Evolutionary conservation across 73 alveolate species (phyloP).

Genomic region (Stentor roeselii): DNA sequence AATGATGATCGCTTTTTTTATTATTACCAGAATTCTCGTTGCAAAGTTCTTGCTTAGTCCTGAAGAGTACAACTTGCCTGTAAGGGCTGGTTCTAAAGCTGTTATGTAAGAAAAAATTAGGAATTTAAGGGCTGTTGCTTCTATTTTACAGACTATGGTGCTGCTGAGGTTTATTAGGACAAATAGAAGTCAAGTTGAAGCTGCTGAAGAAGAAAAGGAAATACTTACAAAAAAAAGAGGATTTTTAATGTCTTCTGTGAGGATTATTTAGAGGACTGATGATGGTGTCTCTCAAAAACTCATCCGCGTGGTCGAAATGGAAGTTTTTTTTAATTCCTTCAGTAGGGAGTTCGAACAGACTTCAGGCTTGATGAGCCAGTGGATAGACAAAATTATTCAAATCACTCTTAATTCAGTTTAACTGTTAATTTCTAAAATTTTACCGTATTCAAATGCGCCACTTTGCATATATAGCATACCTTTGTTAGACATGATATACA

Average conservation of each 20-base stretch:
- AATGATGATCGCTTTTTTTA: conserved; percentile 36
- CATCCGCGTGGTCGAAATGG: neutral
- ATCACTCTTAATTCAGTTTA: neutral
- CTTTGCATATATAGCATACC: too few species aligned
- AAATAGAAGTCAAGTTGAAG: neutral
- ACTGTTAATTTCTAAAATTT: too few species aligned
- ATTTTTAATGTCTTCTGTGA: neutral
- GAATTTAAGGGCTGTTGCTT: conserved; percentile 11
- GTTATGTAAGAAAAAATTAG: neutral
- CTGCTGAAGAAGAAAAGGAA: conserved; percentile 19
- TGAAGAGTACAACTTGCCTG: neutral
- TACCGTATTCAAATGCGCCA: too few species aligned
- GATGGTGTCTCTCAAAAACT: neutral
- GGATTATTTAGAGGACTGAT: conserved; percentile 10
- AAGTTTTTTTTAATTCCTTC: neutral
- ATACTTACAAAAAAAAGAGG: neutral
- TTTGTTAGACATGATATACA: too few species aligned
- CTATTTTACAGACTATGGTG: neutral
- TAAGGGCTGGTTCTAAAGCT: neutral
- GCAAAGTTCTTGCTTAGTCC: conserved; percentile 28
- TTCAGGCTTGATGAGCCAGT: neutral
- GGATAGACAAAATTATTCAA: neutral
- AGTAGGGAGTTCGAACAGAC: too few species aligned
- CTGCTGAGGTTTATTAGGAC: neutral
- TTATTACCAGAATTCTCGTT: conserved; percentile 33